Evolutionary conservation across 2,329 filamentous ascomycete species (phyloP).

Genomic region (Fusarium pseudonygamai): DNA sequence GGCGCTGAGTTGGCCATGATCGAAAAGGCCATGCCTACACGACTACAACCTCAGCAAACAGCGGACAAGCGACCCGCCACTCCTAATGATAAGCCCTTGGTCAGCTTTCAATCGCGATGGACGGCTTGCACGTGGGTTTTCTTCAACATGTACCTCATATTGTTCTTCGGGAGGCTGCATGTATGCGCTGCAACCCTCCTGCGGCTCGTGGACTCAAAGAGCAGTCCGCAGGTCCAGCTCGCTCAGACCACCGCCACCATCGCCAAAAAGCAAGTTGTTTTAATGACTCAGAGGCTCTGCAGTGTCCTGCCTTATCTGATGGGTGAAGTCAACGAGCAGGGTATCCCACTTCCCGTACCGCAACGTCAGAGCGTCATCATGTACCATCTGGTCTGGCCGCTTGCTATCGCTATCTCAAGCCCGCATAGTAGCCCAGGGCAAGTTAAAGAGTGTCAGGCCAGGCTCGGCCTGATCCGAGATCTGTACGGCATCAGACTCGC

Average conservation of each 20-base stretch:
- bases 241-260: slow-evolving; percentile 1
- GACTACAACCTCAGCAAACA: slow-evolving; percentile 6
- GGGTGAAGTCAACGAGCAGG: slow-evolving; percentile 20
- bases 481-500: slow-evolving; percentile 26
- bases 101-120: slow-evolving; percentile 15
- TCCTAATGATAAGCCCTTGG: not conserved
- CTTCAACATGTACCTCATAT: slow-evolving; percentile 2
- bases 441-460: not conserved
- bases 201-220: not conserved
- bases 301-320: slow-evolving; percentile 15
- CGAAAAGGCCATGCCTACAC: slow-evolving; percentile 1
- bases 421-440: slow-evolving; percentile 9
- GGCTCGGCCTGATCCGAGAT: slow-evolving; percentile 13
- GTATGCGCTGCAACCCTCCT: slow-evolving; percentile 5
- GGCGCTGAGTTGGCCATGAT: slow-evolving; percentile 7
- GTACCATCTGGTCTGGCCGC: slow-evolving; percentile 29
- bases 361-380: slow-evolving; percentile 18
- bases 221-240: not conserved
- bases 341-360: slow-evolving; percentile 10
- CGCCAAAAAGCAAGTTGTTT: slow-evolving; percentile 6
- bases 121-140: slow-evolving; percentile 11
- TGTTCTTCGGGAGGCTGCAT: slow-evolving; percentile 19
- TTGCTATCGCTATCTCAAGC: slow-evolving; percentile 8
- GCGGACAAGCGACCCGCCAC: slow-evolving; percentile 9
- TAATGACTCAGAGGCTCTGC: slow-evolving; percentile 1